A percentile compares a stretch with the other conserved stretches of the same genome.
Evolutionary conservation across 164 flowering plant genomes (phyloP).

Genomic region (Macadamia tetraphylla): DNA sequence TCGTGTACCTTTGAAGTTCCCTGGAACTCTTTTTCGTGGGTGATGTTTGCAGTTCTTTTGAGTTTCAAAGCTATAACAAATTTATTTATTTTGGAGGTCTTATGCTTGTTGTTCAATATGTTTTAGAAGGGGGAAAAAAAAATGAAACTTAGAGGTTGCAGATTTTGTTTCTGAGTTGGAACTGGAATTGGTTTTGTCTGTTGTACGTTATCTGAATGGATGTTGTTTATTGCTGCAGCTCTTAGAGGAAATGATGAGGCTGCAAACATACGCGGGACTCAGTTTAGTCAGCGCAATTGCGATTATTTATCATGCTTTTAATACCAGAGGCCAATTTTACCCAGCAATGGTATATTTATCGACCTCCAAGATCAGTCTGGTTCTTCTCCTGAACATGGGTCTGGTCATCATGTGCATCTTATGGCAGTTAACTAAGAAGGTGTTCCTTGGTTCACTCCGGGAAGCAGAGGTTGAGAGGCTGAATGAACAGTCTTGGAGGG

Average conservation of each 20-base stretch:
- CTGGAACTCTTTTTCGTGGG: too few relatives aligned
- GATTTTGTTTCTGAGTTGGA: too few relatives aligned
- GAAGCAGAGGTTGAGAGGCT: conserved; percentile 82
- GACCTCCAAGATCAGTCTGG: conserved; percentile 65
- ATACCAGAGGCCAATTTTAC: conserved; percentile 64
- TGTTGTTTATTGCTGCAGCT: too few relatives aligned
- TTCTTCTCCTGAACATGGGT: conserved; percentile 72
- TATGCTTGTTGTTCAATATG: too few relatives aligned
- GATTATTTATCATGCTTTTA: conserved; percentile 61
- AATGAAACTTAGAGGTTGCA: too few relatives aligned
- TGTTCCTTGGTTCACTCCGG: conserved; percentile 62
- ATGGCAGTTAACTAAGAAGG: conserved; percentile 56
- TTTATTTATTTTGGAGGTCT: too few relatives aligned
- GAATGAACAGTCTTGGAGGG: conserved; percentile 80
- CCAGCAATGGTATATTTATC: conserved; percentile 68
- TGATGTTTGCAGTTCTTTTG: too few relatives aligned
- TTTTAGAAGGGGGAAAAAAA: too few relatives aligned
- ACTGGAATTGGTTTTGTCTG: too few relatives aligned
- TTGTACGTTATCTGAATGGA: too few relatives aligned
- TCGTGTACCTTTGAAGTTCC: too few relatives aligned
- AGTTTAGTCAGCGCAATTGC: conserved; percentile 50
- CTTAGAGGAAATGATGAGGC: conserved; percentile 44
- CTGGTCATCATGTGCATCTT: conserved; percentile 59
- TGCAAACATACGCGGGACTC: conserved; percentile 52
- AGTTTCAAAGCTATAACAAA: too few relatives aligned